A percentile compares a stretch with the other conserved stretches of the same genome.
Evolutionary conservation across 2,329 filamentous ascomycete species (phyloP).

Genomic region (Ophiocordyceps camponoti-saundersi): DNA sequence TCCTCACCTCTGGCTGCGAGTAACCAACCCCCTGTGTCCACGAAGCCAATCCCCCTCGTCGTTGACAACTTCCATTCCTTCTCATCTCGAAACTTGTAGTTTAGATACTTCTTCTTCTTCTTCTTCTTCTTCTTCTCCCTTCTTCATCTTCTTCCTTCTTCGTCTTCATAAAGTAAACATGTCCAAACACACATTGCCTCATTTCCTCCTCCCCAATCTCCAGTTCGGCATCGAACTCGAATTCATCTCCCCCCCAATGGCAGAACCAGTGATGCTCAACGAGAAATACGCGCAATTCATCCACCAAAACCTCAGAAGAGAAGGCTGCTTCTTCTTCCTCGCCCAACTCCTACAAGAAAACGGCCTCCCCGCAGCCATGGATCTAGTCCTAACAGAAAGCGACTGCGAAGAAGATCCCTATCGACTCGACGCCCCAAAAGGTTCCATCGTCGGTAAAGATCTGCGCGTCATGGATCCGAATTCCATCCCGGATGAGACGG

Average conservation of each 20-base stretch:
- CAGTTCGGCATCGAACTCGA: slow-evolving; percentile 6
- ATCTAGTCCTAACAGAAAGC: neutral
- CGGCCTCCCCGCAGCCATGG: neutral
- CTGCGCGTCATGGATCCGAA: neutral
- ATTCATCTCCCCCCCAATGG: slow-evolving; percentile 3
- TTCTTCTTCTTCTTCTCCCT: neutral
- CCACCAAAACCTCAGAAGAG: neutral
- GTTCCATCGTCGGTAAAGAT: neutral
- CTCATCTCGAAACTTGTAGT: no score
- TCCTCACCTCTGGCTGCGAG: no score
- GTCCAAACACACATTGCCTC: neutral
- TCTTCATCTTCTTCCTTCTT: neutral
- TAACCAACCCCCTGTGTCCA: no score
- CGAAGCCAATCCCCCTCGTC: no score
- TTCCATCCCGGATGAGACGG: neutral
- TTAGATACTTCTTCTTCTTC: no score
- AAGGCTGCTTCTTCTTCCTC: neutral
- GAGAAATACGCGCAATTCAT: neutral
- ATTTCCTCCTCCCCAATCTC: neutral
- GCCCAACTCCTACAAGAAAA: neutral
- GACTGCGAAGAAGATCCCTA: neutral
- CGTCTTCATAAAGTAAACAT: neutral
- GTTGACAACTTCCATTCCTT: no score
- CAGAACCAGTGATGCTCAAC: neutral
- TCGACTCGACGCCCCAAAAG: neutral